Evolutionary conservation across 2,329 filamentous ascomycete genomes (phyloP).

Genomic region (Aspergillus vadensis): DNA sequence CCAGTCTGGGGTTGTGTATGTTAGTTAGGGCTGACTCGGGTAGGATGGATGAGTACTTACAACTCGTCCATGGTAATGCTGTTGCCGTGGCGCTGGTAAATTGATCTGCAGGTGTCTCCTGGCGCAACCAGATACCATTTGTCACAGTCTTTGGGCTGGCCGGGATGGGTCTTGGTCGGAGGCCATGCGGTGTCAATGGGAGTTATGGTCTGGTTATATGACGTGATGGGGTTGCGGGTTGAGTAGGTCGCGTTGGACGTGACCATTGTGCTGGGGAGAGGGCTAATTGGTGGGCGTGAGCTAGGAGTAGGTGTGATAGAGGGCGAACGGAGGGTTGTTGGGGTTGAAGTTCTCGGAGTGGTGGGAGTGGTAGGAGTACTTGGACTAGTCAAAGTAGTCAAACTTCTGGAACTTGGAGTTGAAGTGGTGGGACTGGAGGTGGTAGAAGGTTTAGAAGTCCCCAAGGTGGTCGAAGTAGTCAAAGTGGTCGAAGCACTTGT

Average conservation of each 20-base stretch:
- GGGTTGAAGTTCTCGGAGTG: too few relatives aligned
- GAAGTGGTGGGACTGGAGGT: too few relatives aligned
- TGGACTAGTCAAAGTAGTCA: too few relatives aligned
- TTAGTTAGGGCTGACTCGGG: neutral
- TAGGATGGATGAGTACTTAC: neutral
- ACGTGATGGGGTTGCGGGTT: slow-evolving; percentile 13
- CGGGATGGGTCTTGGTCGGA: slow-evolving; percentile 15
- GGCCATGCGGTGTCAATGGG: slow-evolving; percentile 14
- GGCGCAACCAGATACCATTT: slow-evolving; percentile 15
- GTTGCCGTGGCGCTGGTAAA: slow-evolving; percentile 3
- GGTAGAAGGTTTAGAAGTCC: too few relatives aligned
- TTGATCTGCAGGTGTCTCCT: slow-evolving; percentile 16
- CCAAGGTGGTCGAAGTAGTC: too few relatives aligned
- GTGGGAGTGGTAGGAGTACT: too few relatives aligned
- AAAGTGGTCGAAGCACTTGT: too few relatives aligned
- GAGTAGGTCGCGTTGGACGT: slow-evolving; percentile 8
- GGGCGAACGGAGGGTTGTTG: too few relatives aligned
- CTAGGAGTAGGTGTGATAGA: neutral
- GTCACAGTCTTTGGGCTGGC: slow-evolving; percentile 12
- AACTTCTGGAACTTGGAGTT: too few relatives aligned
- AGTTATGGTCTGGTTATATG: neutral
- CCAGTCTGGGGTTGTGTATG: slow-evolving; percentile 1
- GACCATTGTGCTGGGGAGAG: neutral
- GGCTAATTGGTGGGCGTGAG: neutral
- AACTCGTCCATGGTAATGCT: slow-evolving; percentile 10